phyloP scores from a whole-genome alignment of 176 grass and related monocot species.

The Bromus sterilis region DNA sequence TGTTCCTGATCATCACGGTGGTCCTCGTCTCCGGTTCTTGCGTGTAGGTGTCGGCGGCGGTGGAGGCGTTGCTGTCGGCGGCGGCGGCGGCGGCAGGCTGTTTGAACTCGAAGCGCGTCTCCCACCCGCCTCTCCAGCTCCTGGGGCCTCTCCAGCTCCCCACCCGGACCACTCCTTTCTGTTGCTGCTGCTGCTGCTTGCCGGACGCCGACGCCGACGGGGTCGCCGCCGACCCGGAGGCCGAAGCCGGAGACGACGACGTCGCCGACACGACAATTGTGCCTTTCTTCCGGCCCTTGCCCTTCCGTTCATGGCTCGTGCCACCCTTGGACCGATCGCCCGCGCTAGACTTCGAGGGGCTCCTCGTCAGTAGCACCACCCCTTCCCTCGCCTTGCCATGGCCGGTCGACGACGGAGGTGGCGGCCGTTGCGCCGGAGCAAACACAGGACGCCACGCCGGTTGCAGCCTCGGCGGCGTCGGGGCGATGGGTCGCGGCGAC shows the following conservation, averaged over 20 bases:
- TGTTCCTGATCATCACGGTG: conserved; percentile 98
- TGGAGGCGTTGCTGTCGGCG: not conserved
- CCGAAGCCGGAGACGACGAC: not conserved
- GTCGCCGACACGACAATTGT: not conserved
- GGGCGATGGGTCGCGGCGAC: conserved; percentile 23
- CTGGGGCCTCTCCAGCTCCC: conserved; percentile 28
- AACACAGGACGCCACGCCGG: conserved; percentile 22
- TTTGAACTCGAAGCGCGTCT: conserved; percentile 79
- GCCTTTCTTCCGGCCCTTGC: conserved; percentile 8
- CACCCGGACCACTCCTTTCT: conserved; percentile 28
- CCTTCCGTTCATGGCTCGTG: conserved; percentile 27
- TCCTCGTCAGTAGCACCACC: conserved; percentile 44
- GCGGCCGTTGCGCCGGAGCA: not conserved
- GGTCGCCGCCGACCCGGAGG: not conserved
- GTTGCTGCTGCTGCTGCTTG: conserved; percentile 44
- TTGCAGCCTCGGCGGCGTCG: conserved; percentile 56
- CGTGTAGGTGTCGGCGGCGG: not conserved
- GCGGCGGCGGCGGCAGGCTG: conserved; percentile 19
- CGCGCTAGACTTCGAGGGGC: not conserved
- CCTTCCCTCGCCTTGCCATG: conserved; percentile 17
- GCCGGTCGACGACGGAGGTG: not conserved
- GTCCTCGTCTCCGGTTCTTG: conserved; percentile 60
- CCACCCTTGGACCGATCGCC: conserved; percentile 4
- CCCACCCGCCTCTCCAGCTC: conserved; percentile 29
- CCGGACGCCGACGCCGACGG: not conserved